Evolutionary conservation across 805 yeast species (phyloP).

Genomic region (Isabelozyma gotoi): DNA sequence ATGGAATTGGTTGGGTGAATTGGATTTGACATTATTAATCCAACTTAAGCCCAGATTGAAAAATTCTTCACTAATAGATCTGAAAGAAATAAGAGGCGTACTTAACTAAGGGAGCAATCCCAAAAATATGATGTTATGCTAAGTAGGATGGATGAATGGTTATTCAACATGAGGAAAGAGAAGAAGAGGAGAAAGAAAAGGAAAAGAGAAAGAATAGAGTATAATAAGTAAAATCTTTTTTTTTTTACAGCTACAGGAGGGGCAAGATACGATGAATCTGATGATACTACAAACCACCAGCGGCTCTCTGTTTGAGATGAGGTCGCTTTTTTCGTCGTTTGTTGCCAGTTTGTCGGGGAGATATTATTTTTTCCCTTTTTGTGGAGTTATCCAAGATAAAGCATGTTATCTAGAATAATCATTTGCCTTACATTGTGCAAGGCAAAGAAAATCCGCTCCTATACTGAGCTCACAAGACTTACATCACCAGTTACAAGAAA

Average conservation of each 20-base stretch:
- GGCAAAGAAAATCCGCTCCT: too few species aligned
- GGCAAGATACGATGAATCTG: not conserved
- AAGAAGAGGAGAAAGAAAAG: conserved; percentile 2
- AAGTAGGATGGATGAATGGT: not conserved
- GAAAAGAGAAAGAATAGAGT: conserved; percentile 5
- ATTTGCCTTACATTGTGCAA: too few species aligned
- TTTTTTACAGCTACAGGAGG: not conserved
- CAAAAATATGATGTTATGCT: not conserved
- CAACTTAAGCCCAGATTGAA: not conserved
- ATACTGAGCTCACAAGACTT: too few species aligned
- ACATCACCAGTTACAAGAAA: too few species aligned
- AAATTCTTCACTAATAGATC: not conserved
- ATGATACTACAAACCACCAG: not conserved
- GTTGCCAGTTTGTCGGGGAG: not conserved
- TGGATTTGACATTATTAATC: not conserved
- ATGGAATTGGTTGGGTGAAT: not conserved
- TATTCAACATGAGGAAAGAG: conserved; percentile 1
- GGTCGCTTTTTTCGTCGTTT: not conserved
- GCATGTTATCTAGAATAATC: too few species aligned
- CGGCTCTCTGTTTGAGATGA: not conserved
- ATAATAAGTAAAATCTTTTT: not conserved
- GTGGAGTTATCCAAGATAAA: not conserved
- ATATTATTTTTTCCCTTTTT: too few species aligned
- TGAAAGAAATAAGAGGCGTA: not conserved
- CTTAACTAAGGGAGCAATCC: not conserved